Evolutionary conservation across 2,329 filamentous ascomycete species (phyloP), one percentile per base, ranked within the genome.

Genomic region (Zymoseptoria crescenta): DNA sequence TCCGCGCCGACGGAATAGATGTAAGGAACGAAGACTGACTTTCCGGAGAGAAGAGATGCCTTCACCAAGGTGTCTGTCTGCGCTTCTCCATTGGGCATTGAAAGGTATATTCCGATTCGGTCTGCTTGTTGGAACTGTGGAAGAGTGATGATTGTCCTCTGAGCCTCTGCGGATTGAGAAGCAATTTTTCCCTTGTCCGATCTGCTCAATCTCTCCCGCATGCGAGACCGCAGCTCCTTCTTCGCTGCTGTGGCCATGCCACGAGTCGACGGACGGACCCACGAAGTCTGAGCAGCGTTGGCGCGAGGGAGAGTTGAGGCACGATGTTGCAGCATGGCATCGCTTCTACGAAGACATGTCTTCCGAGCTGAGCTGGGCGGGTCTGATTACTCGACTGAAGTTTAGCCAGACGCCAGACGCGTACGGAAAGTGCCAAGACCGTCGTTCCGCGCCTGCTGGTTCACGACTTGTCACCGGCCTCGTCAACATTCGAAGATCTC

Each of bases 11-110:
- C 53, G 4, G 63, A 54, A 51, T 69, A 62, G 24, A 96, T 87
- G 71, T 94, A 96, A 0, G 94, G 94, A 53, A 99, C 86, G 73
- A 91, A 97, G 59, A 99, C 91, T 62, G 87, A 80, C 75, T 97
- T 99, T 48, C 89, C 90, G 3, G 79, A 74, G 6, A 77, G 75
- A 27, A 99, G 79, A 10, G 93, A 92, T 77, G 96, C 84, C 28
- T 84, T 83, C 8, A 97, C 90, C 57, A 97, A 90, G 54, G 80
- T 78, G 55, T 87, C 85, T 1, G 94, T 99, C 66, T 91, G 89
- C 27, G 96, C 83, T 76, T 99, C 94, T 24, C 87, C 88, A 8
- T 80, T 77, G 0, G 92, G 91, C 94, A 99, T 99, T 9, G 93
- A 94, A 16, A 99, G 80, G 72, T 96, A 99, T 58, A 99, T 81